phyloP scores from a whole-genome alignment of 2,329 filamentous ascomycete species.

The Zymoseptoria crescenta region DNA sequence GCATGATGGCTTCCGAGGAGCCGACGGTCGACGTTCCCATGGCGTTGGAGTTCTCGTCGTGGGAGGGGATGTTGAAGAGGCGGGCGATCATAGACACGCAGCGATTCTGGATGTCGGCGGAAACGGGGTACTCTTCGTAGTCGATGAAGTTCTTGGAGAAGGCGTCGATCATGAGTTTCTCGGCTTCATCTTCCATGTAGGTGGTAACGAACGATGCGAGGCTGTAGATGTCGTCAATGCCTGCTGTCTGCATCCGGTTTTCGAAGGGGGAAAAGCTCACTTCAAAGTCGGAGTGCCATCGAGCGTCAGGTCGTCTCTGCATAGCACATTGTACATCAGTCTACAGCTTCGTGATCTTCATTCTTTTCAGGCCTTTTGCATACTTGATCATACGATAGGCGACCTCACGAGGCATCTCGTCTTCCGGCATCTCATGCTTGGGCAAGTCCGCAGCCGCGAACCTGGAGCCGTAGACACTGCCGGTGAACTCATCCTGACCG shows the following conservation, averaged over 20 bases:
- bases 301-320: conserved; percentile 71
- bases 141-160: conserved; percentile 84
- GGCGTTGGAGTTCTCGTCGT: conserved; percentile 50
- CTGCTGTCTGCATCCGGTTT: not conserved
- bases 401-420: conserved; percentile 82
- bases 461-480: conserved; percentile 78
- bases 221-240: conserved; percentile 39
- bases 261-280: conserved; percentile 39
- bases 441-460: conserved; percentile 78
- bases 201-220: conserved; percentile 91
- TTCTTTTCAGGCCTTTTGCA: not conserved
- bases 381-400: conserved; percentile 92
- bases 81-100: conserved; percentile 69
- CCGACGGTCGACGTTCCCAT: conserved; percentile 86
- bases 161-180: conserved; percentile 88
- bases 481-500: conserved; percentile 53
- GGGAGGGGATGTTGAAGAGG: conserved; percentile 70
- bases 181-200: conserved; percentile 95
- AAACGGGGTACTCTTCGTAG: conserved; percentile 45
- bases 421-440: conserved; percentile 75
- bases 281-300: conserved; percentile 87
- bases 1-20: conserved; percentile 81
- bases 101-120: conserved; percentile 64
- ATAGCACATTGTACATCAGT: not conserved
- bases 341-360: not conserved